Percentiles rank a stretch among this genome's conserved stretches.
These are phyloP conservation scores for Curvularia eragrostidis DNA, from an alignment of 2,329 filamentous ascomycete genomes.

Conservation along the genomic window DNA sequence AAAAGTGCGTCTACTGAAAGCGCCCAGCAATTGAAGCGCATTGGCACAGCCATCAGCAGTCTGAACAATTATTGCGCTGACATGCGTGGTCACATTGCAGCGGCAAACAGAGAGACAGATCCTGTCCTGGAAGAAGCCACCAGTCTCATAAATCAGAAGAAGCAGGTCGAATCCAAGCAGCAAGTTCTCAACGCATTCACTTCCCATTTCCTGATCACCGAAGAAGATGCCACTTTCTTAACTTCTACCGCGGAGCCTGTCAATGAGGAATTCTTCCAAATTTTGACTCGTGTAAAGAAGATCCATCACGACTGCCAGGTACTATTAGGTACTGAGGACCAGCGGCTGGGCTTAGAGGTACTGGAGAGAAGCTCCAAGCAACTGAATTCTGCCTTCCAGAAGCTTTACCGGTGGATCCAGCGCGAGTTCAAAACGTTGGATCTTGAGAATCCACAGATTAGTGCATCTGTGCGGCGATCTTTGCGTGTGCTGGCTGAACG, in stretches of 20 bases:
- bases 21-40: constrained; percentile 79
- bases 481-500: constrained; percentile 87
- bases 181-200: constrained; percentile 78
- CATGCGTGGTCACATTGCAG: constrained; percentile 77
- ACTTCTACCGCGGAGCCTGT: constrained; percentile 83
- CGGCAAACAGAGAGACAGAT: constrained; percentile 76
- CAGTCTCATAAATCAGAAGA: constrained; percentile 73
- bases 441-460: constrained; percentile 92
- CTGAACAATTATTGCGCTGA: constrained; percentile 81
- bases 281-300: constrained; percentile 79
- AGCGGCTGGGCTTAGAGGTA: constrained; percentile 84
- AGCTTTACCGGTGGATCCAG: constrained; percentile 94
- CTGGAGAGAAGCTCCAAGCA: constrained; percentile 90
- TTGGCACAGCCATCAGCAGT: constrained; percentile 77
- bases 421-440: constrained; percentile 91
- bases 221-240: constrained; percentile 77
- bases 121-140: constrained; percentile 80
- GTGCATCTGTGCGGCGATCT: constrained; percentile 79
- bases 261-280: constrained; percentile 81
- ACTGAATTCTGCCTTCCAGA: constrained; percentile 90
- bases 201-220: constrained; percentile 81
- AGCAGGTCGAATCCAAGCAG: constrained; percentile 79
- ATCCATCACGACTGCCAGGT: constrained; percentile 90
- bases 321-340: constrained; percentile 86
- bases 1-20: constrained; percentile 31